Percentiles rank a stretch among this genome's conserved stretches.
These are phyloP conservation scores for Suillus americanus DNA, from an alignment of 768 basidiomycete genomes.

Conservation along the genomic window DNA sequence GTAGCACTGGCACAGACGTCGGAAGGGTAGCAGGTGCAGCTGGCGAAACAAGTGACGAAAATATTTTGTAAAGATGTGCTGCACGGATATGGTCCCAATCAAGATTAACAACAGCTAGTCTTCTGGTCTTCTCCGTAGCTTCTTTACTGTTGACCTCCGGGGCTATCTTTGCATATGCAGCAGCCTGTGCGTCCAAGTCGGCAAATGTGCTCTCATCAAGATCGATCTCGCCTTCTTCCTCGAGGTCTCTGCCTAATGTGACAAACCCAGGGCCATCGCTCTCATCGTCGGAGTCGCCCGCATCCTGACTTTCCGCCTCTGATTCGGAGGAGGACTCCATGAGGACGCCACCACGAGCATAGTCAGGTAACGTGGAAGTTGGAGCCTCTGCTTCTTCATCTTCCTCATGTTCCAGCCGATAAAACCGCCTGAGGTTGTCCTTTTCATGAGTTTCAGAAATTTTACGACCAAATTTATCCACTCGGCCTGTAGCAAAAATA, in stretches of 20 bases:
- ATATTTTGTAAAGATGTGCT: conserved; percentile 87
- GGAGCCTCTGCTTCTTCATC: conserved; percentile 32
- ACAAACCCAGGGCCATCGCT: conserved; percentile 50
- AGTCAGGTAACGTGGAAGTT: conserved; percentile 49
- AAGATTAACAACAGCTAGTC: conserved; percentile 90
- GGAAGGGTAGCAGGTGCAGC: conserved; percentile 43
- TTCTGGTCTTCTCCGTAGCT: conserved; percentile 51
- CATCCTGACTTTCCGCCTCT: conserved; percentile 10
- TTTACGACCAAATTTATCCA: conserved; percentile 89
- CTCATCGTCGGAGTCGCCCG: conserved; percentile 40
- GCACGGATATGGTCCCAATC: conserved; percentile 98
- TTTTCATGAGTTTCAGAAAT: conserved; percentile 67
- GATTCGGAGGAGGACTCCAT: conserved; percentile 69
- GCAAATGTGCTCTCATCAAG: conserved; percentile 76
- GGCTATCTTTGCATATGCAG: conserved; percentile 49
- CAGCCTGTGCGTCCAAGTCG: conserved; percentile 73
- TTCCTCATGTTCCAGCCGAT: conserved; percentile 59
- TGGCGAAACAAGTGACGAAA: conserved; percentile 81
- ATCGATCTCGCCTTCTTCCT: conserved; percentile 58
- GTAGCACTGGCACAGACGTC: conserved; percentile 21
- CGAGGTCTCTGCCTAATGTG: conserved; percentile 46
- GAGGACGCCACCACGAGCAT: conserved; percentile 86
- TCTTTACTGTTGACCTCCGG: conserved; percentile 43
- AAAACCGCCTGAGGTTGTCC: conserved; percentile 79
- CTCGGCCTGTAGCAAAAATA: conserved; percentile 42